Evolutionary conservation across 192 early-diverging fungal genomes (phyloP), one percentile per base, ranked within the genome.

Genomic region (Endogone sp.): DNA sequence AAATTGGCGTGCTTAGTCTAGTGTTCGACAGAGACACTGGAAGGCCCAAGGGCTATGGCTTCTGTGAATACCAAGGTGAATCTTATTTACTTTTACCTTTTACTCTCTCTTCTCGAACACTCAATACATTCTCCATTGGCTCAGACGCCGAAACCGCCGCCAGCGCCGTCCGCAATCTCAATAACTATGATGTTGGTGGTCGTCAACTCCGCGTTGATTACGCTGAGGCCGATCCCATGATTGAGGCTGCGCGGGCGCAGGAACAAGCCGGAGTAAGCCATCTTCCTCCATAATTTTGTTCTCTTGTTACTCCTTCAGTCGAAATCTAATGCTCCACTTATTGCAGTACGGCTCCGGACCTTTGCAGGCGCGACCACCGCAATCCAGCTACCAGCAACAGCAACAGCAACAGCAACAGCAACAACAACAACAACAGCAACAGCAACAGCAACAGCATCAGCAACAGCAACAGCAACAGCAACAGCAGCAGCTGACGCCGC

Each of bases 41-140:
- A 72, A 89, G 94, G 75, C 89, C 97, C 22, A 92, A 93, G 66
- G 97, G 97, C 16, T 99, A 90, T 82, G 97, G 97, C 21, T 97
- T 96, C 80, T 95, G 94, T 67, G 92, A 95, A 71, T 98, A 88
- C 56, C 84, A 90, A 64, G 89, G 89, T 90, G 65, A 32, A 21
- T 25, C 29, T 28, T 13, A 64, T 29, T 9, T 0, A 25, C 26
- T n/a, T 29, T 49, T 32, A 21, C 2, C 2, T 20, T 25, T 69
- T n/a, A 2, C 58, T 58, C 75, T 71, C 24, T 57, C 60, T 44
- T 70, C 63, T 60, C 69, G 23, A 58, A 13, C 25, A 77, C 32
- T 72, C 29, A 62, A 31, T 23, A n/a, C 21, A 8, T 30, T 58
- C 24, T 62, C 37, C 13, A 8, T 44, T 44, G 4, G 4, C 13